phyloP scores from a whole-genome alignment of 176 grass and related monocot species.

The Oryza glaberrima region DNA sequence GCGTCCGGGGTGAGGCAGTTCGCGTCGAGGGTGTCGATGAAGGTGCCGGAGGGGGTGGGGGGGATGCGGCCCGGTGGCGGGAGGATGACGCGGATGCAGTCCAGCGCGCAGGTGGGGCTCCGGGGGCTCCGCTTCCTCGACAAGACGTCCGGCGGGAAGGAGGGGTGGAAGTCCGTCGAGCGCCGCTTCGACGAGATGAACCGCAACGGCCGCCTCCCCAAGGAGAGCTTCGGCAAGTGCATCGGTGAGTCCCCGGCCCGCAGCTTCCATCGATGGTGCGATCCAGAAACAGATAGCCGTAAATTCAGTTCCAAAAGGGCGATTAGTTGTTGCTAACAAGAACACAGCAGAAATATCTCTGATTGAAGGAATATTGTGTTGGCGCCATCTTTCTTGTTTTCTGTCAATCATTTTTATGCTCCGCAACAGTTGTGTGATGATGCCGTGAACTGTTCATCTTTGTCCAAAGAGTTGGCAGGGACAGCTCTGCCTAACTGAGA shows the following conservation, averaged over 20 bases:
- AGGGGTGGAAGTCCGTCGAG: slow-evolving; percentile 82
- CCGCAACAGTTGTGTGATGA: neutral
- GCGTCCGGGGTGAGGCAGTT: slow-evolving; percentile 59
- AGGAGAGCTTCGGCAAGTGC: slow-evolving; percentile 93
- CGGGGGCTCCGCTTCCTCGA: slow-evolving; percentile 76
- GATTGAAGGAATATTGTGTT: slow-evolving; percentile 1
- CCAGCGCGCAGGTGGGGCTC: slow-evolving; percentile 68
- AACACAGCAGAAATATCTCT: neutral
- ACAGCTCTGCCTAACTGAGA: slow-evolving; percentile 25
- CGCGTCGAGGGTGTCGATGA: slow-evolving; percentile 75
- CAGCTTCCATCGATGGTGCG: neutral
- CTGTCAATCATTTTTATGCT: neutral
- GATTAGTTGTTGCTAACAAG: neutral
- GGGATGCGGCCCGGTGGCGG: slow-evolving; percentile 42
- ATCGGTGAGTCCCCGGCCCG: slow-evolving; percentile 60
- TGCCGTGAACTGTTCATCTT: neutral
- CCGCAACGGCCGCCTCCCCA: slow-evolving; percentile 58
- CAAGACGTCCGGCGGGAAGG: slow-evolving; percentile 75
- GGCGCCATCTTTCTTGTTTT: slow-evolving; percentile 25
- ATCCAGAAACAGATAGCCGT: slow-evolving; percentile 4
- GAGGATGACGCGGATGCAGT: slow-evolving; percentile 70
- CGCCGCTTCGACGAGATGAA: slow-evolving; percentile 77
- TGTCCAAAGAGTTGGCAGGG: slow-evolving; percentile 22
- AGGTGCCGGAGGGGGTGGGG: slow-evolving; percentile 60
- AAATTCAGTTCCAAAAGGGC: neutral